Percentiles rank a stretch among this genome's conserved stretches.
These are phyloP conservation scores for Pichia sp. DNA, from an alignment of 1,139 yeast species.

Conservation along the genomic window DNA sequence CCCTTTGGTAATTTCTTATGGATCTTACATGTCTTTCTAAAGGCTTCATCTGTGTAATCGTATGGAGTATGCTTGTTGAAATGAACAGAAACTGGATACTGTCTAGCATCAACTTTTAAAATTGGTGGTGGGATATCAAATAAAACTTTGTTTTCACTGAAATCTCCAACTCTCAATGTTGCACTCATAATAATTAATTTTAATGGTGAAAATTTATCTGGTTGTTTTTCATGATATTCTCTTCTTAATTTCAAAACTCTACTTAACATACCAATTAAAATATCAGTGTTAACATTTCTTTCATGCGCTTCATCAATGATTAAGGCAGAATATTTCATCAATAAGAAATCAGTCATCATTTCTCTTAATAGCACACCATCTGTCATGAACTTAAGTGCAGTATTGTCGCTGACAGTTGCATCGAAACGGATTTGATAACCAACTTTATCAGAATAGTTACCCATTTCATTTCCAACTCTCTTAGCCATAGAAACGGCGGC, in stretches of 20 bases:
- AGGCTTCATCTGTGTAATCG: conserved; percentile 86
- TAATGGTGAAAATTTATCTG: conserved; percentile 52
- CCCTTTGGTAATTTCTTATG: conserved; percentile 90
- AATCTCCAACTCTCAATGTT: conserved; percentile 89
- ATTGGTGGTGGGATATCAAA: conserved; percentile 87
- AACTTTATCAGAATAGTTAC: conserved; percentile 72
- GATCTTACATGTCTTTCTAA: conserved; percentile 79
- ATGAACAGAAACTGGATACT: conserved; percentile 90
- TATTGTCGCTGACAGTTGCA: conserved; percentile 62
- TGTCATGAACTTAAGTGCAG: conserved; percentile 94
- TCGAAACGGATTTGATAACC: conserved; percentile 95
- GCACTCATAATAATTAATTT: conserved; percentile 90
- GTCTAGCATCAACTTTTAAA: conserved; percentile 90
- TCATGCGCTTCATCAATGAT: conserved; percentile 98
- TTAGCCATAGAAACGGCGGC: conserved; percentile 98
- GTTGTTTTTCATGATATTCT: conserved; percentile 47
- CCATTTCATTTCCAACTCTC: conserved; percentile 82
- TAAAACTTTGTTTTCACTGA: conserved; percentile 72
- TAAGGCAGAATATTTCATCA: conserved; percentile 79
- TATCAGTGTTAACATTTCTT: conserved; percentile 93
- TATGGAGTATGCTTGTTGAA: conserved; percentile 77
- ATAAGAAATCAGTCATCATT: conserved; percentile 81
- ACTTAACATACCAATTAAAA: conserved; percentile 90
- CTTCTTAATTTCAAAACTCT: conserved; percentile 80
- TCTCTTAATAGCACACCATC: conserved; percentile 96